A percentile compares a stretch with the other conserved stretches of the same genome.
Evolutionary conservation across 2,329 filamentous ascomycete species (phyloP).

Genomic region (Dryadomyces sulphureus): DNA sequence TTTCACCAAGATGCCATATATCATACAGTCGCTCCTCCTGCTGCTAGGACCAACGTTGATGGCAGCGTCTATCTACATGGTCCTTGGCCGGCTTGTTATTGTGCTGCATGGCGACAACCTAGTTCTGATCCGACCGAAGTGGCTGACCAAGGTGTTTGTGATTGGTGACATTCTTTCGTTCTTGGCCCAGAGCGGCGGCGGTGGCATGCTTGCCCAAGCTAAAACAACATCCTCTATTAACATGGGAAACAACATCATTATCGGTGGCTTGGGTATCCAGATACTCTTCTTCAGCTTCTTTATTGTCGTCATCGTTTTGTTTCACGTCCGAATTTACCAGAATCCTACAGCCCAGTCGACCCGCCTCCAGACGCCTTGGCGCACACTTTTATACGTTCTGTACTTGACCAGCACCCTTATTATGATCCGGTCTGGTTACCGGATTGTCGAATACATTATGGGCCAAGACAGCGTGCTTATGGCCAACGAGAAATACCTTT

Average conservation of each 20-base stretch:
- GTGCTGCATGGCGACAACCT: slow-evolving; percentile 17
- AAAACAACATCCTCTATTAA: slow-evolving; percentile 9
- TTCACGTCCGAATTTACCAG: slow-evolving; percentile 3
- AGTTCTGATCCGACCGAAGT: slow-evolving; percentile 15
- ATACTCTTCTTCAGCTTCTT: slow-evolving; percentile 29
- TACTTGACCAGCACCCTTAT: slow-evolving; percentile 17
- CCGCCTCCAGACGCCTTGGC: not conserved
- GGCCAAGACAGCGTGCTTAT: slow-evolving; percentile 16
- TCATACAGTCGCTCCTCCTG: slow-evolving; percentile 27
- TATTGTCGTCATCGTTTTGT: slow-evolving; percentile 4
- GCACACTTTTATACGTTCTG: slow-evolving; percentile 8
- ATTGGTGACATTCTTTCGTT: not conserved
- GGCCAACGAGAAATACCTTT: slow-evolving; percentile 16
- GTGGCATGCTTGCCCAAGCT: slow-evolving; percentile 18
- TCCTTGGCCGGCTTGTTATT: slow-evolving; percentile 27
- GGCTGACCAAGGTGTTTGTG: not conserved
- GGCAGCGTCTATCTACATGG: slow-evolving; percentile 36
- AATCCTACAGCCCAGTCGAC: not conserved
- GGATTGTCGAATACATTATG: slow-evolving; percentile 23
- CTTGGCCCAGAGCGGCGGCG: slow-evolving; percentile 16
- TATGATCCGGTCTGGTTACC: slow-evolving; percentile 21
- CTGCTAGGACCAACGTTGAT: slow-evolving; percentile 32
- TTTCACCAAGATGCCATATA: slow-evolving; percentile 20
- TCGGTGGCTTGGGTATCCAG: slow-evolving; percentile 30
- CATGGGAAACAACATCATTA: slow-evolving; percentile 30